Conservation (phyloP, 2,329 filamentous ascomycete genomes). For the Aspergillus oerlinghausenensis region DNA sequence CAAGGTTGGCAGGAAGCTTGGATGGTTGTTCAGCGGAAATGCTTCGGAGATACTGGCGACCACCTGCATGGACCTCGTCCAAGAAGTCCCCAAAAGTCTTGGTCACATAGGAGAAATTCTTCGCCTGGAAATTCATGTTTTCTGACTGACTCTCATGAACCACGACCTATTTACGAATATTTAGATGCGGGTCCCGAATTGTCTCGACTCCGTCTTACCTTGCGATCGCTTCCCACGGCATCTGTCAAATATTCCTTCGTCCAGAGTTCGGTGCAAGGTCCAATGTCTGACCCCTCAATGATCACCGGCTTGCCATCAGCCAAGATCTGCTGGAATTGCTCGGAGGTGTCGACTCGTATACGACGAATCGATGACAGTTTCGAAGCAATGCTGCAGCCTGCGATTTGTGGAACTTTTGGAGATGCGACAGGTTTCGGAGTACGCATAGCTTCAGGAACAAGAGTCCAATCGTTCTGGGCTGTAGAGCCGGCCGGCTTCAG, state of each 20-base stretch:
- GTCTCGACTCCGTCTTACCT: constrained; percentile 43
- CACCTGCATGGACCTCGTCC: constrained; percentile 53
- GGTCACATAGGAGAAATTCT: constrained; percentile 75
- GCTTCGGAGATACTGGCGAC: constrained; percentile 70
- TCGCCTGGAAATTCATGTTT: constrained; percentile 74
- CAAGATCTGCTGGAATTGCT: constrained; percentile 59
- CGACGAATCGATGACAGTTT: constrained; percentile 44
- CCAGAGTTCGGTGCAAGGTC: constrained; percentile 65
- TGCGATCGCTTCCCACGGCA: constrained; percentile 56
- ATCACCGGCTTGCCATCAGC: constrained; percentile 58
- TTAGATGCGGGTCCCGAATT: not conserved
- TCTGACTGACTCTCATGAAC: constrained; percentile 65
- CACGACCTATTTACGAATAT: constrained; percentile 51
- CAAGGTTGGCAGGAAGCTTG: constrained; percentile 64
- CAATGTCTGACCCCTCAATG: constrained; percentile 62
- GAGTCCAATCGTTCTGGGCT: constrained; percentile 28
- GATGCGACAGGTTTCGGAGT: constrained; percentile 7
- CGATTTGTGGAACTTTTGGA: constrained; percentile 1
- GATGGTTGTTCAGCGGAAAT: constrained; percentile 66
- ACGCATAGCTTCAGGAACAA: constrained; percentile 19
- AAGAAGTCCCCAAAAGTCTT: constrained; percentile 66
- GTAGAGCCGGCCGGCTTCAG: constrained; percentile 32
- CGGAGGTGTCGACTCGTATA: constrained; percentile 47
- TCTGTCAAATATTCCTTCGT: constrained; percentile 62
- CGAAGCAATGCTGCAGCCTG: constrained; percentile 12